Conservation (phyloP, 2,329 filamentous ascomycete species). For the Nemania bipapillata region DNA sequence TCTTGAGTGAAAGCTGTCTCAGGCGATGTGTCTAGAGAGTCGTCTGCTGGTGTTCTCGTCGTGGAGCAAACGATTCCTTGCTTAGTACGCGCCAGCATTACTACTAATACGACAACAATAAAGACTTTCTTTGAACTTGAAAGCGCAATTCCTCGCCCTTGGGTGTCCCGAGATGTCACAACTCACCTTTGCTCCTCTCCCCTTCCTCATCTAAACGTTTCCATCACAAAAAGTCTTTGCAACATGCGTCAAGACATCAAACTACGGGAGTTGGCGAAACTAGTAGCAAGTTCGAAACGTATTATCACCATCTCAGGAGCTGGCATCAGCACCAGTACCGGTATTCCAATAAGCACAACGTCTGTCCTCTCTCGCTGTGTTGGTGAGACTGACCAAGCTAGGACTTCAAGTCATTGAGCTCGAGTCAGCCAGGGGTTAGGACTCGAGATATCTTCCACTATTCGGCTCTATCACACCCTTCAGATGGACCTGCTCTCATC, state of each 20-base stretch:
- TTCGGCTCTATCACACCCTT: slow-evolving; percentile 19
- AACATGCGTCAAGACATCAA: slow-evolving; percentile 18
- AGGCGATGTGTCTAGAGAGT: no score
- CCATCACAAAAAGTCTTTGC: slow-evolving; percentile 19
- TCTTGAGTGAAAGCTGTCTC: no score
- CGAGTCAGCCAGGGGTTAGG: slow-evolving; percentile 13
- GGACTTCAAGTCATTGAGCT: slow-evolving; percentile 16
- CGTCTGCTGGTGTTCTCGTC: no score
- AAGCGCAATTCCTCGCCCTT: no score
- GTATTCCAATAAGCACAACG: slow-evolving; percentile 19
- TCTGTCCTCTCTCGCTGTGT: background rate
- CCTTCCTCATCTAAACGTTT: slow-evolving; percentile 16
- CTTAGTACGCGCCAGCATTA: no score
- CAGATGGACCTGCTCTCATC: slow-evolving; percentile 26
- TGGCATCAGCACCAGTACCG: slow-evolving; percentile 24
- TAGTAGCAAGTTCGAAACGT: slow-evolving; percentile 20
- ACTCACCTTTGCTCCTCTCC: no score
- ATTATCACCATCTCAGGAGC: slow-evolving; percentile 18
- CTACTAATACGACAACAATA: no score
- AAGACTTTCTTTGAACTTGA: no score
- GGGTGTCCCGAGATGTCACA: no score
- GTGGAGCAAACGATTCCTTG: no score
- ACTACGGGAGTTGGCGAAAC: slow-evolving; percentile 23
- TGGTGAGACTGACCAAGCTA: slow-evolving; percentile 10
- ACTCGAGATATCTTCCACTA: slow-evolving; percentile 22